Evolutionary conservation across 495 filamentous ascomycete genomes (phyloP).

Genomic region (Delitschia confertaspora): DNA sequence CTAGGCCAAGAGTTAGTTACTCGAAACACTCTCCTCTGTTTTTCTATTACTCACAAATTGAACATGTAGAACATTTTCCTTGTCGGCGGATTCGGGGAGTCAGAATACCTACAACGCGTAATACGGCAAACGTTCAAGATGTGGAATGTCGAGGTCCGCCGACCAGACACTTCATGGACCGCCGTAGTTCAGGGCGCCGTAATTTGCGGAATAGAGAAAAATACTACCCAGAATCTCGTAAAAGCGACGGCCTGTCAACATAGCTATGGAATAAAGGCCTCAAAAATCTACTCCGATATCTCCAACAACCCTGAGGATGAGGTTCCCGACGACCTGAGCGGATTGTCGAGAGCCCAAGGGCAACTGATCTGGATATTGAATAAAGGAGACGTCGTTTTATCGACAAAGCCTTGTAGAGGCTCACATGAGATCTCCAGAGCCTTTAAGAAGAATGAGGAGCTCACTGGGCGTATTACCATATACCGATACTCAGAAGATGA

Average conservation of each 20-base stretch:
- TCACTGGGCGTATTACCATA: background rate
- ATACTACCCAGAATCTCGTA: slow-evolving; percentile 2
- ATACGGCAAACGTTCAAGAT: slow-evolving; percentile 4
- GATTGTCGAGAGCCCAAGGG: background rate
- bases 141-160: slow-evolving; percentile 11
- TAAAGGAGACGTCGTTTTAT: slow-evolving; percentile 13
- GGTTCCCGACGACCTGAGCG: background rate
- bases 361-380: slow-evolving; percentile 15
- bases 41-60: slow-evolving; percentile 1
- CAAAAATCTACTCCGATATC: slow-evolving; percentile 3
- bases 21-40: background rate
- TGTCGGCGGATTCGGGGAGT: slow-evolving; percentile 21
- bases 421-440: background rate
- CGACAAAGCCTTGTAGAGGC: background rate
- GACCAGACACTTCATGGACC: slow-evolving; percentile 24
- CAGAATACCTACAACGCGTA: slow-evolving; percentile 12
- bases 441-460: background rate
- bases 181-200: slow-evolving; percentile 22
- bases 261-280: slow-evolving; percentile 9
- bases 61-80: slow-evolving; percentile 20
- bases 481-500: slow-evolving; percentile 6
- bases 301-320: slow-evolving; percentile 1
- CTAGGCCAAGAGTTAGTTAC: slow-evolving; percentile 2
- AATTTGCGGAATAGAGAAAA: slow-evolving; percentile 15
- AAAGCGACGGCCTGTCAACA: slow-evolving; percentile 5